Evolutionary conservation across 2,329 filamentous ascomycete genomes (phyloP), one percentile per base, ranked within the genome.

Genomic region (Gaeumannomyces sp.): DNA sequence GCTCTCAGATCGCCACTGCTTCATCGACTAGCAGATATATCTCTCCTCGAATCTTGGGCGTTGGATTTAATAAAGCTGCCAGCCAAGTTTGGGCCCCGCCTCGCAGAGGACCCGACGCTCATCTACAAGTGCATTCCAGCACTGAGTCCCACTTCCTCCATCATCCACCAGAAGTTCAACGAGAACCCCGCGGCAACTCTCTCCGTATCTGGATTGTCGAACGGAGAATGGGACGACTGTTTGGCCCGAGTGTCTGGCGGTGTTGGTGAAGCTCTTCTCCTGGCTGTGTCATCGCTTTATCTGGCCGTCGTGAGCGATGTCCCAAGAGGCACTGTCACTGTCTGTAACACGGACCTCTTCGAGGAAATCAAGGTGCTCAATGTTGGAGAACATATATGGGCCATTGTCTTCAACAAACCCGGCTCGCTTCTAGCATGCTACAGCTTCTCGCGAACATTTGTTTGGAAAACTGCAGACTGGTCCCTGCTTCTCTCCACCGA

Each of bases 211-310:
- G 56, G 56, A n/a, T n/a, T 58, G 2, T 58, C 56, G 10, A 14
- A 27, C 4, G 14, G 4, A 2, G 2, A 8, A 7, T 58, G 56
- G 56, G 56, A 14, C 22, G 56, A 58, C 56, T 58, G 56, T n/a
- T n/a, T 58, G 14, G 56, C 56, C 8, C 56, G 56, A 10, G 19
- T 58, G 10, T 58, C 56, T 1, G 10, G 2, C 56, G 56, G n/a
- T 28, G 10, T 2, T 1, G 13, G 11, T 8, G 7, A 2, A 57
- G 6, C 8, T n/a, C 7, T 3, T 2, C 11, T 2, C 1, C 56
- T 58, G n/a, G 27, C 56, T 3, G n/a, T 8, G 13, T 58, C 56
- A 8, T 25, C 56, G 0, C 56, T 25, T n/a, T 28, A 27, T 28
- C 56, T 58, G n/a, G 56, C 56, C 4, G n/a, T 27, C 22, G 56